Conservation (phyloP, 169 alveolate genomes). For the Amoebophrya sp. region DNA sequence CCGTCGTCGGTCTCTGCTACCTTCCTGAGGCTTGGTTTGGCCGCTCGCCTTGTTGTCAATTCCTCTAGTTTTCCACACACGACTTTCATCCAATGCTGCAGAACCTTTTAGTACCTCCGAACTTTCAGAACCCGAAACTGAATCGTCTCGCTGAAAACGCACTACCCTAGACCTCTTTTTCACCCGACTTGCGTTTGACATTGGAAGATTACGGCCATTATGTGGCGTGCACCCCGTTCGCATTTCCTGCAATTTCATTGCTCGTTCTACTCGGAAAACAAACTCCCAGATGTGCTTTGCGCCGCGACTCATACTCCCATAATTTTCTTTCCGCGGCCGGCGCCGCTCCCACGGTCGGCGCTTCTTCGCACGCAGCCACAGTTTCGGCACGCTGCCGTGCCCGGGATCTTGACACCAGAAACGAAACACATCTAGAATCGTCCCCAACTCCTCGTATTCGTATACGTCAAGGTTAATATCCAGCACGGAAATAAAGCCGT, state of each 20-base stretch:
- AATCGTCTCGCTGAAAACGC: not conserved
- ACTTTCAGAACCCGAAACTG: not conserved
- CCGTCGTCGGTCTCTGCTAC: too few relatives aligned
- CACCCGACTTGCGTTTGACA: not conserved
- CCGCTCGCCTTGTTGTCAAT: too few relatives aligned
- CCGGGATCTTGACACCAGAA: not conserved
- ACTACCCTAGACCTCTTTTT: not conserved
- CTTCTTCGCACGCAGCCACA: constrained; percentile 10
- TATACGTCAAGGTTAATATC: not conserved
- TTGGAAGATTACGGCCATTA: not conserved
- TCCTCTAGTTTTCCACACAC: too few relatives aligned
- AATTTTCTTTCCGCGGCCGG: not conserved
- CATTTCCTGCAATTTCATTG: not conserved
- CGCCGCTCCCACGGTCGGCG: not conserved
- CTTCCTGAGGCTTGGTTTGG: too few relatives aligned
- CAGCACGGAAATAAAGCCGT: not conserved
- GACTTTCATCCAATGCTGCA: not conserved
- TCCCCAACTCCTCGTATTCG: not conserved
- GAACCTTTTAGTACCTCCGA: not conserved
- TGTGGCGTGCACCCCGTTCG: not conserved
- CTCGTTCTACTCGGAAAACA: not conserved
- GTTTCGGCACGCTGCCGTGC: not conserved
- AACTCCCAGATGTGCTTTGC: constrained; percentile 26
- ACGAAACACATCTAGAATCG: not conserved
- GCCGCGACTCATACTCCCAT: not conserved